Percentiles rank a stretch among this genome's conserved stretches.
These are phyloP conservation scores for Cyamopsis tetragonoloba DNA, from an alignment of 306 rosid genomes.

Conservation along the genomic window DNA sequence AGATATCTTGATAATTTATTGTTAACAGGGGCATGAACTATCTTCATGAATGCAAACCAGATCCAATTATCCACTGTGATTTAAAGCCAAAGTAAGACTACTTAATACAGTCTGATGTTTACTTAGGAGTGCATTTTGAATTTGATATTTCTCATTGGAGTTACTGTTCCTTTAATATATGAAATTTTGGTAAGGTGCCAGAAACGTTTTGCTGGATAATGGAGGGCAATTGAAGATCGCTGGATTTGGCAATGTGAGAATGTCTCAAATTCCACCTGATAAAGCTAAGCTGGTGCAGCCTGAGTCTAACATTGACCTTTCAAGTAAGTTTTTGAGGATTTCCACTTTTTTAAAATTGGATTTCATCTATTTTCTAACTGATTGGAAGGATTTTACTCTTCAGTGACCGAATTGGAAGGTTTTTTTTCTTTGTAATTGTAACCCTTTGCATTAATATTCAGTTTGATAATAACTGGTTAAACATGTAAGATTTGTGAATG, in stretches of 20 bases:
- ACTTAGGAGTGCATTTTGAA: conserved; percentile 25
- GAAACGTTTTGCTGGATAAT: conserved; percentile 98
- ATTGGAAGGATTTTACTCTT: not conserved
- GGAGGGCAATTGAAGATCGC: conserved; percentile 92
- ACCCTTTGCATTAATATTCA: conserved; percentile 19
- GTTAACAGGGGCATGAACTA: conserved; percentile 95
- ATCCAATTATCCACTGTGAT: conserved; percentile 91
- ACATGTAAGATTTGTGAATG: conserved; percentile 13
- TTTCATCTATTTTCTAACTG: conserved; percentile 6
- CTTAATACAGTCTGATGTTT: conserved; percentile 46
- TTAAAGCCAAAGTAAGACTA: conserved; percentile 98
- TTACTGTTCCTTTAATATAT: conserved; percentile 73
- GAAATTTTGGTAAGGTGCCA: conserved; percentile 98
- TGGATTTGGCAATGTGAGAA: conserved; percentile 77
- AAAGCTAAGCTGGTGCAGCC: conserved; percentile 62
- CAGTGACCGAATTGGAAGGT: not conserved
- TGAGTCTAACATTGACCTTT: conserved; percentile 42
- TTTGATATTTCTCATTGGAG: conserved; percentile 30
- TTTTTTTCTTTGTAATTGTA: too few species aligned
- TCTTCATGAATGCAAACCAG: conserved; percentile 99
- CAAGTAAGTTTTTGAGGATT: conserved; percentile 56
- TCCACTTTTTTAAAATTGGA: not conserved
- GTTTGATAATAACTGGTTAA: conserved; percentile 13
- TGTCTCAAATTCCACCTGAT: conserved; percentile 66
- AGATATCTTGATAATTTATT: conserved; percentile 35